Evolutionary conservation across 164 flowering plant genomes (phyloP).

Genomic region (Paratinospora sagittata): DNA sequence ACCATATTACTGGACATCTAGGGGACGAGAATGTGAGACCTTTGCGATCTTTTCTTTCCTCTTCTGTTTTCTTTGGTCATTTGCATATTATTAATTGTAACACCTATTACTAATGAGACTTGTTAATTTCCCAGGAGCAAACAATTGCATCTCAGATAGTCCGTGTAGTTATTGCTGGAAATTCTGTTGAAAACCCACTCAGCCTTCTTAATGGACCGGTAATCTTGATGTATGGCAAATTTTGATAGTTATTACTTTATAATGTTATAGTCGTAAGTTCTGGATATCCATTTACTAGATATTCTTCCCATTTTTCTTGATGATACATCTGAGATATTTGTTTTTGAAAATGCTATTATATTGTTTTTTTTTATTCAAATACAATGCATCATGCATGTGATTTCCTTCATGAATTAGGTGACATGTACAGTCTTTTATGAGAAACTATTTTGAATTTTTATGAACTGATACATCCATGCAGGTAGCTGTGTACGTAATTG

Average conservation of each 20-base stretch:
- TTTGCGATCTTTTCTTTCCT: slow-evolving; percentile 8
- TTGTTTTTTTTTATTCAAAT: background rate
- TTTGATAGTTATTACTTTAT: background rate
- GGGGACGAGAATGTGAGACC: slow-evolving; percentile 77
- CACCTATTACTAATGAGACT: background rate
- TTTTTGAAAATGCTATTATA: no score
- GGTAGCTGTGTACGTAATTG: background rate
- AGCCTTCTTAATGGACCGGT: slow-evolving; percentile 86
- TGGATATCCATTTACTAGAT: background rate
- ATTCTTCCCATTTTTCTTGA: background rate
- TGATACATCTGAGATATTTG: background rate
- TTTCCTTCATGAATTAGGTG: background rate
- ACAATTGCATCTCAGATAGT: slow-evolving; percentile 74
- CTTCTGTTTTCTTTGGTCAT: background rate
- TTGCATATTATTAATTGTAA: background rate
- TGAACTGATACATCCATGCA: background rate
- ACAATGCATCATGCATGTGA: background rate
- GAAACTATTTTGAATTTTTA: background rate
- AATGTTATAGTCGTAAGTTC: background rate
- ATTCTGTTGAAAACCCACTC: slow-evolving; percentile 62
- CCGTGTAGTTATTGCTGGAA: slow-evolving; percentile 85
- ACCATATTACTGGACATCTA: slow-evolving; percentile 92
- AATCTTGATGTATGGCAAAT: slow-evolving; percentile 1
- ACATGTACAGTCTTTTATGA: no score
- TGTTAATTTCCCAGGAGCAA: slow-evolving; percentile 57